These are phyloP conservation scores for Tuber umbilicatum DNA, from an alignment of 495 filamentous ascomycete genomes.

Conservation along the genomic window DNA sequence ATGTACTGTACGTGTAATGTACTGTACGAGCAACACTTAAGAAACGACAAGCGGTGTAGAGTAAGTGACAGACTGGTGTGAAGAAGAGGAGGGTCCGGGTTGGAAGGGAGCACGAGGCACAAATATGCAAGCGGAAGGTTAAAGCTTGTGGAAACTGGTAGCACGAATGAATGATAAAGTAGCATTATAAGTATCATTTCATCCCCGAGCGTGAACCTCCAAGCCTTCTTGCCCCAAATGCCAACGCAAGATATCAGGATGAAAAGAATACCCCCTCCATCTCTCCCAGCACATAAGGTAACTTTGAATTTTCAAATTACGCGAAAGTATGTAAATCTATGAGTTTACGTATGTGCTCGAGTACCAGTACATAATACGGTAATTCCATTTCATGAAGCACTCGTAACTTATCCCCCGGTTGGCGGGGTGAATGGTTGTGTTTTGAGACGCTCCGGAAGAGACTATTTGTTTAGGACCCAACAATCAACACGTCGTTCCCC, in stretches of 20 bases:
- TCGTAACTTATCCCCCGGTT: slow-evolving; percentile 16
- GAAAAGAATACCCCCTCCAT: neutral
- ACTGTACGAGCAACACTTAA: neutral
- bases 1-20: neutral
- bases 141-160: neutral
- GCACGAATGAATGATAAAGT: neutral
- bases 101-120: neutral
- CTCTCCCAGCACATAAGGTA: neutral
- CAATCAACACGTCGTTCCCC: neutral
- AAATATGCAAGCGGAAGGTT: neutral
- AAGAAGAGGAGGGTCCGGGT: neutral
- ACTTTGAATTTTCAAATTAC: neutral
- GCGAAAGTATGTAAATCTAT: neutral
- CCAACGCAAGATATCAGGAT: neutral
- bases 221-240: neutral
- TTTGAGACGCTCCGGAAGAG: slow-evolving; percentile 18
- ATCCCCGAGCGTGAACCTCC: neutral
- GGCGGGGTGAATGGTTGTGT: slow-evolving; percentile 34
- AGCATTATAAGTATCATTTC: neutral
- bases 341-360: neutral
- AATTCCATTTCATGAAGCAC: neutral
- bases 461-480: slow-evolving; percentile 22
- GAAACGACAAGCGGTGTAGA: neutral
- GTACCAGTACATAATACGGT: no score
- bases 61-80: neutral